These are phyloP conservation scores for Coniochaeta sp. DNA, from an alignment of 2,329 filamentous ascomycete species.

Conservation along the genomic window DNA sequence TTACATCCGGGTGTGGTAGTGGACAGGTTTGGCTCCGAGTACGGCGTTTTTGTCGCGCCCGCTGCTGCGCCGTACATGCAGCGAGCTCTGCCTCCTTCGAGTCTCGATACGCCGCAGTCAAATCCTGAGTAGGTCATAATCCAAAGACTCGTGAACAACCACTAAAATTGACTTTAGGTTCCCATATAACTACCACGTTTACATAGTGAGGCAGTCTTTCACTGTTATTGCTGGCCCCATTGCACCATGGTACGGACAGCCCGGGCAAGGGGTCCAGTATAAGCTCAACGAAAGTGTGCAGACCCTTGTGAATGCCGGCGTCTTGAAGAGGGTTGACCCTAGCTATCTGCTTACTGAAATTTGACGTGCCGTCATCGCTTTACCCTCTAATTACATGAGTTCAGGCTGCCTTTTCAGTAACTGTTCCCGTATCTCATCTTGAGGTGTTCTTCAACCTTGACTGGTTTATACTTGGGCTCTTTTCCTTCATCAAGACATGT, in stretches of 20 bases:
- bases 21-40: slow-evolving; percentile 39
- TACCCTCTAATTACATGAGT: not conserved
- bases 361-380: not conserved
- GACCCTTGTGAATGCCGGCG: slow-evolving; percentile 22
- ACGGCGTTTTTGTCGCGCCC: slow-evolving; percentile 32
- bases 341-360: not conserved
- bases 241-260: slow-evolving; percentile 41
- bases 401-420: slow-evolving; percentile 9
- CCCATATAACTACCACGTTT: slow-evolving; percentile 42
- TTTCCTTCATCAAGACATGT: slow-evolving; percentile 24
- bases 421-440: slow-evolving; percentile 18
- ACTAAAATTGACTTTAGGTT: slow-evolving; percentile 14
- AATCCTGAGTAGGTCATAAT: slow-evolving; percentile 12
- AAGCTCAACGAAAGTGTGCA: slow-evolving; percentile 18
- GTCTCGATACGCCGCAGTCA: slow-evolving; percentile 27
- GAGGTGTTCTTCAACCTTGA: slow-evolving; percentile 24
- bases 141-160: not conserved
- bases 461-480: slow-evolving; percentile 19
- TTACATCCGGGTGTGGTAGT: slow-evolving; percentile 32
- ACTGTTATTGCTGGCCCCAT: slow-evolving; percentile 35
- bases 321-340: slow-evolving; percentile 20
- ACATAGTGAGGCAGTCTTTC: slow-evolving; percentile 31
- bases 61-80: slow-evolving; percentile 35
- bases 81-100: slow-evolving; percentile 36
- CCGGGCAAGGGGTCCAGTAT: slow-evolving; percentile 33